Evolutionary conservation across 805 yeast genomes (phyloP), one percentile per base, ranked within the genome.

Genomic region (Yarrowia alimentaria): DNA sequence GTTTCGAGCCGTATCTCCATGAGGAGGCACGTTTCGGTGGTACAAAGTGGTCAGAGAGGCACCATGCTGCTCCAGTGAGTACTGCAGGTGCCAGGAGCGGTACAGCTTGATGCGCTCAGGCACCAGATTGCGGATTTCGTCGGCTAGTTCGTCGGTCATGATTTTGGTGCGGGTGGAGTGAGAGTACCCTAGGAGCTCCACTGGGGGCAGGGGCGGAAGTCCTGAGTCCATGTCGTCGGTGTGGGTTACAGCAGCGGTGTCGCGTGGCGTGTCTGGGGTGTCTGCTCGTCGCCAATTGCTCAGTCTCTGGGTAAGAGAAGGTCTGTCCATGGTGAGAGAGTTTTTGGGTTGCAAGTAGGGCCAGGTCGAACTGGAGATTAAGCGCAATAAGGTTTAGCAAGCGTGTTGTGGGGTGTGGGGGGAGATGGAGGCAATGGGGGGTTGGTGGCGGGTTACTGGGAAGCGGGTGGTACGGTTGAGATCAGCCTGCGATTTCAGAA

Each of bases 31-130:
- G 58, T 59, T 53, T 54, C 32, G 45, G 35, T 51, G 42, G 43
- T 90, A 91, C 13, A 93, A 66, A 0, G 98, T 89, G 53, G 77
- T 80, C 50, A 91, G 65, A 0, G 96, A 85, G 0, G 95, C 82
- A 0, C 99, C 99, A 63, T 89, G 86, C 64, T 88, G 96, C 58
- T 90, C 97, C 54, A 87, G 67, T n/a, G 93, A 83, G 63, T 90
- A 91, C 2, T 81, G 65, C 43, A 93, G 65, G 5, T 74, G 66
- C 99, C 98, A 93, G 5, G 76, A 75, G 29, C 83, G 81, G 55
- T 78, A 78, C 18, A 91, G 71, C 63, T 88, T 96, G 30, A 85
- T 69, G 38, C 97, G 71, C 4, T 86, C 75, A 0, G 97, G 96
- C 54, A 93, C 64, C 49, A 87, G 73, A 20, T 72, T 69, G 35